A percentile compares a stretch with the other conserved stretches of the same genome.
Conservation (phyloP, 139 green algal species). For the Chlorella vulgaris region DNA sequence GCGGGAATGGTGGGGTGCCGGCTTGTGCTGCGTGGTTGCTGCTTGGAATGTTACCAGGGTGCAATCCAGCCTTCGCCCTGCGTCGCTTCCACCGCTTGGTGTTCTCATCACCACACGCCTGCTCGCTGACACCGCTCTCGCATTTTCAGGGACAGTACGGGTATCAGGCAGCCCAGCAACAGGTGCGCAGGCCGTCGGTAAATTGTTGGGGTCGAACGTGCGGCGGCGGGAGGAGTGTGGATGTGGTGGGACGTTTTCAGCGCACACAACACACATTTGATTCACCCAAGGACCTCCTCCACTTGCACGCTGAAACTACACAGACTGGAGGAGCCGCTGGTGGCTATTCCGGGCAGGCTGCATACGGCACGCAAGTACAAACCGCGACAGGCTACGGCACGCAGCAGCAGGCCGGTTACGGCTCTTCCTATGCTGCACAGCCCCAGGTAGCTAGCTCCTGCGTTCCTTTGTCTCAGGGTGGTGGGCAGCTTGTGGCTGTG, state of each 20-base stretch:
- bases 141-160: constrained; percentile 16
- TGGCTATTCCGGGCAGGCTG: constrained; percentile 7
- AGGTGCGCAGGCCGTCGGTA: constrained; percentile 17
- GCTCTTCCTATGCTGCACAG: neutral
- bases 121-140: neutral
- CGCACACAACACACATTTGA: too few species aligned
- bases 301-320: too few species aligned
- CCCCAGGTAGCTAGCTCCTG: neutral
- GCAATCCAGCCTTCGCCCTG: too few species aligned
- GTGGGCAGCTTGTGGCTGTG: too few species aligned
- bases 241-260: too few species aligned
- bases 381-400: neutral
- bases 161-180: neutral
- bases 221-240: too few species aligned
- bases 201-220: too few species aligned
- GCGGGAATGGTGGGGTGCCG: neutral
- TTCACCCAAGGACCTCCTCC: too few species aligned
- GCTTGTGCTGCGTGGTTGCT: too few species aligned
- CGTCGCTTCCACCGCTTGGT: neutral
- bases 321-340: too few species aligned
- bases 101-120: neutral
- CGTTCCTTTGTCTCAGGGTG: too few species aligned
- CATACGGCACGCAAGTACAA: neutral
- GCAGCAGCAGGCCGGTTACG: constrained; percentile 2
- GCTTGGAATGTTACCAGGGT: neutral